Evolutionary conservation across 1,284 basidiomycete genomes (phyloP).

Genomic region (Pseudozyma hubeiensis): DNA sequence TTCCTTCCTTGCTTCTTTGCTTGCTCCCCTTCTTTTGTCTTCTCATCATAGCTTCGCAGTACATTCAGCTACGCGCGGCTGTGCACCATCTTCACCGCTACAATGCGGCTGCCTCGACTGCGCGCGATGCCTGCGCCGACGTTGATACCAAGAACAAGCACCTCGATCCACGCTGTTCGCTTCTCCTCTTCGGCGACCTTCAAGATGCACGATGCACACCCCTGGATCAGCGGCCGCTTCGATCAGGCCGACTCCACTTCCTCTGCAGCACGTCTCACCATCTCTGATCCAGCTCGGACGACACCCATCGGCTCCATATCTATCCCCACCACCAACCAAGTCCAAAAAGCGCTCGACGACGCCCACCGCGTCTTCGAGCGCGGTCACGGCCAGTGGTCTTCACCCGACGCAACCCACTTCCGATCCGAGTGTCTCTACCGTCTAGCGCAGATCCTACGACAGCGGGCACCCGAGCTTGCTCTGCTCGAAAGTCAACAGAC

Average conservation of each 20-base stretch:
- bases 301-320: conserved; percentile 15
- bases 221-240: conserved; percentile 29
- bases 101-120: too few relatives aligned
- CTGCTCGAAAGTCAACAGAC: conserved; percentile 31
- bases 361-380: conserved; percentile 20
- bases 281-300: conserved; percentile 21
- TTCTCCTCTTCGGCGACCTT: not conserved
- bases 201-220: not conserved
- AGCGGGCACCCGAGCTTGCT: conserved; percentile 26
- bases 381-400: conserved; percentile 27
- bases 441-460: conserved; percentile 21
- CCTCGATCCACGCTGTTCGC: not conserved
- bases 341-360: conserved; percentile 15
- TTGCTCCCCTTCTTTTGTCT: not conserved
- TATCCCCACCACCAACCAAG: conserved; percentile 21
- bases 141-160: not conserved
- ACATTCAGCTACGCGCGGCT: too few relatives aligned
- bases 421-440: conserved; percentile 28
- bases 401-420: conserved; percentile 17
- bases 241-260: not conserved
- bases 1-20: too few relatives aligned
- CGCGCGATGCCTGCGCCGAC: not conserved
- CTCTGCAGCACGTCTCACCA: conserved; percentile 6
- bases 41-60: not conserved
- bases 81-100: too few relatives aligned